Percentiles rank a stretch among this genome's conserved stretches.
These are phyloP conservation scores for Trichoderma sp. DNA, from an alignment of 2,329 filamentous ascomycete genomes.

Conservation along the genomic window DNA sequence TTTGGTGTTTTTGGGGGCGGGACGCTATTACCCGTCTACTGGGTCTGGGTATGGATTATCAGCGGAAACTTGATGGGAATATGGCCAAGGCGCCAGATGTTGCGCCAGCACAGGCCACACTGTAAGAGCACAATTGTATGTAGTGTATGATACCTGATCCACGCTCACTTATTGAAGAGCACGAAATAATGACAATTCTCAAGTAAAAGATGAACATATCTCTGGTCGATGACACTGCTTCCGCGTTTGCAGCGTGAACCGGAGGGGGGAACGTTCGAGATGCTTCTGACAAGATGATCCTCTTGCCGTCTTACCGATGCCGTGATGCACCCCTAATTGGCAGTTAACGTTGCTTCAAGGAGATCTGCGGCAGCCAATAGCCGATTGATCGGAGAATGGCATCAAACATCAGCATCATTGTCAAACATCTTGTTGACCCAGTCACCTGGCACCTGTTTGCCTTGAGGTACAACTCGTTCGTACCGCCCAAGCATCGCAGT, in stretches of 20 bases:
- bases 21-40: background rate
- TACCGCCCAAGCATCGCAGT: background rate
- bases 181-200: conserved; percentile 29
- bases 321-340: background rate
- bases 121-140: conserved; percentile 39
- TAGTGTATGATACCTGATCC: conserved; percentile 32
- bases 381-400: no score
- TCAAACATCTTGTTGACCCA: no score
- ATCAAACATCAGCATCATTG: no score
- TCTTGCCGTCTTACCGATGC: conserved; percentile 2
- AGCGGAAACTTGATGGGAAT: background rate
- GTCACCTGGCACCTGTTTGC: no score
- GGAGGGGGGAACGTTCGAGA: background rate
- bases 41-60: conserved; percentile 6
- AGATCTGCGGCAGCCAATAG: background rate
- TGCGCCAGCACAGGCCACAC: conserved; percentile 31
- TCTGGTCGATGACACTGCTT: background rate
- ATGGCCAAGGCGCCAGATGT: conserved; percentile 30
- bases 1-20: conserved; percentile 3
- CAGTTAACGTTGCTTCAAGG: background rate
- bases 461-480: background rate
- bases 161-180: conserved; percentile 16
- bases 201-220: background rate
- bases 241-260: no score
- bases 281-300: background rate